These are phyloP conservation scores for Melaleuca alternifolia DNA, from an alignment of 345 rosid genomes.

Conservation along the genomic window DNA sequence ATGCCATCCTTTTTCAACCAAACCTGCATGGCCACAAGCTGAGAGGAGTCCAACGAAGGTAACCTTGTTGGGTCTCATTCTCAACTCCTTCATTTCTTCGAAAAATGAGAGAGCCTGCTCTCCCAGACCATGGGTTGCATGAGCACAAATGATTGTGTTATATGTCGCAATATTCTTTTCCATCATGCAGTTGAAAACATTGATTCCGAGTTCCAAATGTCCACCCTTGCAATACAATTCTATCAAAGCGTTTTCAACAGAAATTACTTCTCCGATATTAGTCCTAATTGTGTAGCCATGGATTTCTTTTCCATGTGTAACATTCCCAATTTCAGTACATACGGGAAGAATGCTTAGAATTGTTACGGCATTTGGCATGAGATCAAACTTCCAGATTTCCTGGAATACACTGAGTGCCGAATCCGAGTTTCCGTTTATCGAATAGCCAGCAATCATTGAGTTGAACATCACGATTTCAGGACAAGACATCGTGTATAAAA, in stretches of 20 bases:
- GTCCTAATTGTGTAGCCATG: slow-evolving; percentile 40
- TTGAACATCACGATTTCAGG: slow-evolving; percentile 36
- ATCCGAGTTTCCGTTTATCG: slow-evolving; percentile 17
- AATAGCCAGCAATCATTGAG: slow-evolving; percentile 42
- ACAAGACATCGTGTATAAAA: slow-evolving; percentile 14
- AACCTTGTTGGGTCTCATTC: slow-evolving; percentile 28
- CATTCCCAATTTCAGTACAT: slow-evolving; percentile 26
- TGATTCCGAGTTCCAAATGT: slow-evolving; percentile 20
- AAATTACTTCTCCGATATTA: slow-evolving; percentile 11
- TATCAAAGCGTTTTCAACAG: slow-evolving; percentile 36
- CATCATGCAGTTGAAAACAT: slow-evolving; percentile 20
- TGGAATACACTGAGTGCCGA: slow-evolving; percentile 19
- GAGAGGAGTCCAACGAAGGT: slow-evolving; percentile 40
- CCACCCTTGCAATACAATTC: slow-evolving; percentile 50
- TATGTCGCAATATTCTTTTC: slow-evolving; percentile 34
- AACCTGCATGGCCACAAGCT: slow-evolving; percentile 45
- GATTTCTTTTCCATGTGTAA: slow-evolving; percentile 37
- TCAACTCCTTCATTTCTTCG: slow-evolving; percentile 27
- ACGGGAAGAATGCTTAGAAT: slow-evolving; percentile 31
- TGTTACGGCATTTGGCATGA: slow-evolving; percentile 31
- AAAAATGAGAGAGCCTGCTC: slow-evolving; percentile 16
- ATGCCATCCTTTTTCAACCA: slow-evolving; percentile 24
- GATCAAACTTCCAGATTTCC: slow-evolving; percentile 19
- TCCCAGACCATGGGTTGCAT: slow-evolving; percentile 38
- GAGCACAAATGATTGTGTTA: slow-evolving; percentile 38